phyloP scores from a whole-genome alignment of 208 protist species.

The Wallacemonas sp. region DNA sequence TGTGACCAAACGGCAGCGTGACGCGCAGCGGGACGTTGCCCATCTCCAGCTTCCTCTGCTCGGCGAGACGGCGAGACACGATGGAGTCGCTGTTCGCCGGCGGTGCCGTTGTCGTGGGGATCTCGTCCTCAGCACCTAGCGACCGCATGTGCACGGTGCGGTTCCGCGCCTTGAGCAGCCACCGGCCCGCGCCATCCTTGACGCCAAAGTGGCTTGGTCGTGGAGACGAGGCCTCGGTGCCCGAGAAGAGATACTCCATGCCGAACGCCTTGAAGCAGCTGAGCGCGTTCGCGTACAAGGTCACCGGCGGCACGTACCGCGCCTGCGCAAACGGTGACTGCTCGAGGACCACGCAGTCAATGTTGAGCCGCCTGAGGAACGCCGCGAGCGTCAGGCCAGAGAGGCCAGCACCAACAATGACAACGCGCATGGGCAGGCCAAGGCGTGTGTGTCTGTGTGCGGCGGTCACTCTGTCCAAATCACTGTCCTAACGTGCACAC shows the following conservation, averaged over 20 bases:
- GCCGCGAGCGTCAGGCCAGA: constrained; percentile 79
- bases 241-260: constrained; percentile 64
- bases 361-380: constrained; percentile 79
- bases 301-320: constrained; percentile 62
- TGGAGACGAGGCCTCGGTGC: not conserved
- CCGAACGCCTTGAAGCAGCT: constrained; percentile 90
- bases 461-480: not conserved
- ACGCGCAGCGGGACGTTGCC: constrained; percentile 75
- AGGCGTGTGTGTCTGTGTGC: no score
- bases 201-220: constrained; percentile 64
- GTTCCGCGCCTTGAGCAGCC: constrained; percentile 72
- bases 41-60: constrained; percentile 65
- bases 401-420: constrained; percentile 87
- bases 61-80: constrained; percentile 70
- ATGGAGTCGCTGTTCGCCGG: constrained; percentile 84
- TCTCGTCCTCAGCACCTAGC: constrained; percentile 63
- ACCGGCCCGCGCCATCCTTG: constrained; percentile 44
- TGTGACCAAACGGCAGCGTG: constrained; percentile 53
- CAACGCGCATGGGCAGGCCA: constrained; percentile 58
- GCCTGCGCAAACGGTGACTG: constrained; percentile 72
- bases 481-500: not conserved
- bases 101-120: constrained; percentile 79
- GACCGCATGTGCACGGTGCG: constrained; percentile 47
- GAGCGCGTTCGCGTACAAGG: constrained; percentile 84
- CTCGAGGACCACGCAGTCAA: constrained; percentile 89